These are phyloP conservation scores for Pyricularia pennisetigena DNA, from an alignment of 2,329 filamentous ascomycete species.

Conservation along the genomic window DNA sequence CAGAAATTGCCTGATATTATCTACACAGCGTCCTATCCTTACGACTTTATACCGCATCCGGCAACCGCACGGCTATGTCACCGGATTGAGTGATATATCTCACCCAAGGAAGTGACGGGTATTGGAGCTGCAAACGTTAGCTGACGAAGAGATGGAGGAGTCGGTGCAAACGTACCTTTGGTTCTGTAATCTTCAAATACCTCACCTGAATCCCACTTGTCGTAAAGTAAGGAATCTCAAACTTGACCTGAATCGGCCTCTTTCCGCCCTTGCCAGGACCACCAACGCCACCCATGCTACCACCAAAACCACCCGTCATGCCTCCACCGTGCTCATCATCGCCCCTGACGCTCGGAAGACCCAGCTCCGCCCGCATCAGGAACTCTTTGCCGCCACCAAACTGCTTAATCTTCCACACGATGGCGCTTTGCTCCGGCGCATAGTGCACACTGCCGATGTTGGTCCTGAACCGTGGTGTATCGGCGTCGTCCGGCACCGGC, in stretches of 20 bases:
- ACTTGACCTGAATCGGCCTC: conserved; percentile 96
- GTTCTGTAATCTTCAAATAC: conserved; percentile 98
- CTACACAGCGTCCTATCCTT: neutral
- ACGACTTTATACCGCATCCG: conserved; percentile 60
- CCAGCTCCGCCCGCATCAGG: conserved; percentile 93
- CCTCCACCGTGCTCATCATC: conserved; percentile 93
- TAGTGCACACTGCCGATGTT: conserved; percentile 98
- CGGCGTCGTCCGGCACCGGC: conserved; percentile 93
- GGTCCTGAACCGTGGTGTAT: conserved; percentile 90
- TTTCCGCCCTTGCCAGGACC: conserved; percentile 72
- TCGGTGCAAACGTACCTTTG: conserved; percentile 64
- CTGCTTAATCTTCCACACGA: conserved; percentile 99
- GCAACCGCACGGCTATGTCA: conserved; percentile 88
- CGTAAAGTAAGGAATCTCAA: conserved; percentile 99
- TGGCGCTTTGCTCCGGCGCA: conserved; percentile 91
- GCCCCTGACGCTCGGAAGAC: conserved; percentile 84
- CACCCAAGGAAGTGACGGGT: conserved; percentile 94
- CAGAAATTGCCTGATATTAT: neutral
- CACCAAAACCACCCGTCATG: conserved; percentile 96
- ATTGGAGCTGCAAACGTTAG: conserved; percentile 64
- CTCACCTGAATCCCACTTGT: conserved; percentile 97
- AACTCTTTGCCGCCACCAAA: conserved; percentile 99
- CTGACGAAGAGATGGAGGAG: conserved; percentile 7
- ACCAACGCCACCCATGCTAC: conserved; percentile 89
- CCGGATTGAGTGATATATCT: conserved; percentile 97